Evolutionary conservation across 352 stramenopile genomes (phyloP).

Genomic region (Phytophthora fragariaefolia): DNA sequence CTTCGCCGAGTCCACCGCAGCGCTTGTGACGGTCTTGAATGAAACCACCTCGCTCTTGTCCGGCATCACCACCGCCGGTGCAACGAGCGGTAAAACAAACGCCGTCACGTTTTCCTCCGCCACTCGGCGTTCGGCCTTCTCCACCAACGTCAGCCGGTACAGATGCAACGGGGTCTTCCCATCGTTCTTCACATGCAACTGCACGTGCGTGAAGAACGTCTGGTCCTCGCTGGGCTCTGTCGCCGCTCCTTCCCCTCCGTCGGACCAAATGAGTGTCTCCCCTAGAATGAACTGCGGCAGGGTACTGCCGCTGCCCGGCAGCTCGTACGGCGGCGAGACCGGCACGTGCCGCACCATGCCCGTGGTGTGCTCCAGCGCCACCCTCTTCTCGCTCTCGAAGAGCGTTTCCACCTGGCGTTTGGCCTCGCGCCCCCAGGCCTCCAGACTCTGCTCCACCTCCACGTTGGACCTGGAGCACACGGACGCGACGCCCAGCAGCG

Average conservation of each 20-base stretch:
- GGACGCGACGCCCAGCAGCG: constrained; percentile 43
- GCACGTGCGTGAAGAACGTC: constrained; percentile 43
- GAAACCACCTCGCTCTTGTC: constrained; percentile 28
- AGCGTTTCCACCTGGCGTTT: constrained; percentile 38
- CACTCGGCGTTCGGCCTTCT: constrained; percentile 6
- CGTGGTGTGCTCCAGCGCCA: constrained; percentile 30
- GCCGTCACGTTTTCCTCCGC: neutral
- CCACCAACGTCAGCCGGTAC: constrained; percentile 44
- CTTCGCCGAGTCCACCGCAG: constrained; percentile 31
- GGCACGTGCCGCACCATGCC: constrained; percentile 40
- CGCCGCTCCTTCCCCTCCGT: constrained; percentile 20
- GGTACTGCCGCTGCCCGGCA: constrained; percentile 47
- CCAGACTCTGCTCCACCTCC: constrained; percentile 33
- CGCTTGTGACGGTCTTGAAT: constrained; percentile 44
- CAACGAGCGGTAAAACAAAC: constrained; percentile 43
- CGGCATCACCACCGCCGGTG: constrained; percentile 38
- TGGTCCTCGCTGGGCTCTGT: constrained; percentile 3
- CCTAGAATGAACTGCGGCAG: constrained; percentile 50
- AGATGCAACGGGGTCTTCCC: constrained; percentile 60
- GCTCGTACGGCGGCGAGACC: constrained; percentile 42
- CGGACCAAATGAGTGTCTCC: constrained; percentile 45
- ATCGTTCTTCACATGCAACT: constrained; percentile 47
- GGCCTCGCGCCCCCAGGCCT: constrained; percentile 33
- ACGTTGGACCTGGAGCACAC: constrained; percentile 58
- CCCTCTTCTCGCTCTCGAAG: constrained; percentile 35